Percentiles rank a stretch among this genome's conserved stretches.
Evolutionary conservation across 495 filamentous ascomycete species (phyloP).

Genomic region (Neurospora sp.): DNA sequence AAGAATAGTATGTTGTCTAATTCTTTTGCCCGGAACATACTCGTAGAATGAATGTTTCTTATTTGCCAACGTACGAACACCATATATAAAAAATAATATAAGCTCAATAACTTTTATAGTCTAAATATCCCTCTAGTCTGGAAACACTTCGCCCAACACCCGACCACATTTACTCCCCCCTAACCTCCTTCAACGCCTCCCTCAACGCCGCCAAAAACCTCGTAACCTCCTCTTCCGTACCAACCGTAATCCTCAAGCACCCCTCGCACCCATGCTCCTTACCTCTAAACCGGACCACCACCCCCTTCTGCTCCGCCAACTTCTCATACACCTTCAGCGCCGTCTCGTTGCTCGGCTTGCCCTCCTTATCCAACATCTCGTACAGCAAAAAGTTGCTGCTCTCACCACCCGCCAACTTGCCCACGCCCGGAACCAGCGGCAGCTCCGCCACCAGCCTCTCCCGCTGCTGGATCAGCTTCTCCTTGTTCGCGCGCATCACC

Average conservation of each 20-base stretch:
- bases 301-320: constrained; percentile 77
- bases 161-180: constrained; percentile 9
- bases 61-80: neutral
- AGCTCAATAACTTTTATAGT: neutral
- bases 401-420: constrained; percentile 66
- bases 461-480: constrained; percentile 62
- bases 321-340: constrained; percentile 72
- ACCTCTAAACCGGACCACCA: constrained; percentile 88
- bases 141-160: neutral
- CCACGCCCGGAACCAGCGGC: constrained; percentile 66
- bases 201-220: constrained; percentile 61
- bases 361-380: constrained; percentile 66
- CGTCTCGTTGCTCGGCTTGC: constrained; percentile 63
- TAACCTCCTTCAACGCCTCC: constrained; percentile 48
- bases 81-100: neutral
- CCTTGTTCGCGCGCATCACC: constrained; percentile 59
- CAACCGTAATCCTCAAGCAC: constrained; percentile 84
- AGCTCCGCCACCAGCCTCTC: constrained; percentile 64
- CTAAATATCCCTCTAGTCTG: neutral
- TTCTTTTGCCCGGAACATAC: neutral
- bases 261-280: constrained; percentile 85
- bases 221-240: constrained; percentile 76
- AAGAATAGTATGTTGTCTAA: neutral
- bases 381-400: constrained; percentile 85
- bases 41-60: neutral